Evolutionary conservation across 1,139 yeast species (phyloP).

Genomic region (Yamadazyma jaroonii): DNA sequence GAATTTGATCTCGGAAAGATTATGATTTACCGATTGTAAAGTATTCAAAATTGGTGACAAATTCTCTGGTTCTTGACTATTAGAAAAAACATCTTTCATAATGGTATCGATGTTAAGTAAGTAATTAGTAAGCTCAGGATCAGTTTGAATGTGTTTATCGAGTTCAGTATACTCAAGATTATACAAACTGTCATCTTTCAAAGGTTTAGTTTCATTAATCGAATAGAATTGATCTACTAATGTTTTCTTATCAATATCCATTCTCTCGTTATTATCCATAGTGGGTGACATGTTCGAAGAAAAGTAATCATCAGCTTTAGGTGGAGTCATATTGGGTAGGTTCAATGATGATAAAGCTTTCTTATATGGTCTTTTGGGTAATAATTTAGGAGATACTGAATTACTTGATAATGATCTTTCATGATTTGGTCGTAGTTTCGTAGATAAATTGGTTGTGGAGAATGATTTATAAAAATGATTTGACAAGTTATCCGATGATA

Average conservation of each 20-base stretch:
- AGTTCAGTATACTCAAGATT: slow-evolving; percentile 8
- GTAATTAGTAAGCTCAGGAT: slow-evolving; percentile 25
- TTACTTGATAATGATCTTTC: slow-evolving; percentile 4
- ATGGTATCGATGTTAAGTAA: slow-evolving; percentile 34
- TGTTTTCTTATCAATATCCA: slow-evolving; percentile 21
- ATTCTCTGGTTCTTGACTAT: slow-evolving; percentile 5
- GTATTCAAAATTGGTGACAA: slow-evolving; percentile 14
- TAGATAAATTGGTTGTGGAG: slow-evolving; percentile 4
- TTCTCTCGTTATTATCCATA: too few relatives aligned
- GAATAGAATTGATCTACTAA: slow-evolving; percentile 42
- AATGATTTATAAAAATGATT: slow-evolving; percentile 3
- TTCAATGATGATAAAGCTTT: slow-evolving; percentile 2
- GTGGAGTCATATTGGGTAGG: not conserved
- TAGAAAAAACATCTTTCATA: slow-evolving; percentile 17
- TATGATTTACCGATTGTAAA: slow-evolving; percentile 12
- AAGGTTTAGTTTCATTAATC: slow-evolving; percentile 8
- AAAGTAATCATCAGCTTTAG: not conserved
- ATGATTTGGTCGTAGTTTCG: slow-evolving; percentile 1
- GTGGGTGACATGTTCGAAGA: too few relatives aligned
- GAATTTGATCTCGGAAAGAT: slow-evolving; percentile 5
- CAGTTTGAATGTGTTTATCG: slow-evolving; percentile 11
- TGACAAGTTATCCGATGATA: slow-evolving; percentile 5
- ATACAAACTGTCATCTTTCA: slow-evolving; percentile 8
- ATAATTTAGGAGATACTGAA: slow-evolving; percentile 4
- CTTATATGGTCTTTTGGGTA: slow-evolving; percentile 1